These are phyloP conservation scores for Centella asiatica DNA, from an alignment of 129 eudicot genomes.

Conservation along the genomic window DNA sequence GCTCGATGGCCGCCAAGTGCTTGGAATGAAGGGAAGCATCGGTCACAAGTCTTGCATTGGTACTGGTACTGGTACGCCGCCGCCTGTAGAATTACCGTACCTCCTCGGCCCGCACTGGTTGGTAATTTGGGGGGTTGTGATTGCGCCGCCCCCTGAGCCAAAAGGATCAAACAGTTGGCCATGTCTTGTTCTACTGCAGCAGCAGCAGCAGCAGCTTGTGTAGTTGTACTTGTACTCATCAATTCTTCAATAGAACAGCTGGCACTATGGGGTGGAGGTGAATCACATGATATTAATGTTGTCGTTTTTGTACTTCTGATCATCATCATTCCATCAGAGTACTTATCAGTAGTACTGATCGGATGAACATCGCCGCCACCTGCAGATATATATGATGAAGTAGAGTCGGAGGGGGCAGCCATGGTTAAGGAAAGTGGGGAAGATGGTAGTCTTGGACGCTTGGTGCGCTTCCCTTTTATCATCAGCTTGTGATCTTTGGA, in stretches of 20 bases:
- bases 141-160: constrained; percentile 44
- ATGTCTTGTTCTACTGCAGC: constrained; percentile 53
- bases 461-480: constrained; percentile 60
- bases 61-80: constrained; percentile 20
- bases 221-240: neutral
- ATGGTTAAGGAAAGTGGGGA: constrained; percentile 52
- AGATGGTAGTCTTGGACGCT: constrained; percentile 36
- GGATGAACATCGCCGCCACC: neutral
- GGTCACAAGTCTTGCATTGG: constrained; percentile 74
- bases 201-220: neutral
- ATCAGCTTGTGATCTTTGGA: constrained; percentile 24
- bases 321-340: neutral
- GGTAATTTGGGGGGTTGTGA: neutral
- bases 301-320: constrained; percentile 6
- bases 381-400: constrained; percentile 20
- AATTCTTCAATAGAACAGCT: no score
- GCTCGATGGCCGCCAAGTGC: constrained; percentile 96
- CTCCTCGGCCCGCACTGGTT: neutral
- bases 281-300: no score
- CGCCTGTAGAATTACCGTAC: no score
- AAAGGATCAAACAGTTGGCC: constrained; percentile 80
- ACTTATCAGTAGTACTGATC: neutral
- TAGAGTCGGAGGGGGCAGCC: constrained; percentile 30
- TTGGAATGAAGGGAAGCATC: constrained; percentile 71
- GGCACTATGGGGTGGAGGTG: no score